These are phyloP conservation scores for Auriscalpium orientale DNA, from an alignment of 768 basidiomycete genomes.

Conservation along the genomic window DNA sequence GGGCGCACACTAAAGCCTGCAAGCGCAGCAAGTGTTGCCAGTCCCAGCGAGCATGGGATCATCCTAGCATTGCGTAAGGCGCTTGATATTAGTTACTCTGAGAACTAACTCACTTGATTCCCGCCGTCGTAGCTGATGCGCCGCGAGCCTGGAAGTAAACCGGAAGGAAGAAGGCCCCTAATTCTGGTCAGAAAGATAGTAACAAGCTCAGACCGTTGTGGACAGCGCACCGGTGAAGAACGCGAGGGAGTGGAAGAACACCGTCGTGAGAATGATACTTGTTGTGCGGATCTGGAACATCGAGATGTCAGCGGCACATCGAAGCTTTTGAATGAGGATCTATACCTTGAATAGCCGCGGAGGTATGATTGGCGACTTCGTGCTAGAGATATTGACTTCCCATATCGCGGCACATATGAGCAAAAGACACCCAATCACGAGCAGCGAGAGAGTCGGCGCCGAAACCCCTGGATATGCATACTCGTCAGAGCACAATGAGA, in stretches of 20 bases:
- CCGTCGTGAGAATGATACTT: conserved; percentile 21
- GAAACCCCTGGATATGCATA: conserved; percentile 18
- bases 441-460: conserved; percentile 28
- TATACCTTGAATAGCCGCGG: conserved; percentile 30
- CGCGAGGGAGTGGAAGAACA: conserved; percentile 27
- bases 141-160: conserved; percentile 37
- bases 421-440: conserved; percentile 27
- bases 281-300: conserved; percentile 30
- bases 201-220: neutral
- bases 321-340: neutral
- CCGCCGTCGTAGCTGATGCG: conserved; percentile 26
- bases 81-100: neutral
- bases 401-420: conserved; percentile 26
- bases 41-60: conserved; percentile 27
- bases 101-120: conserved; percentile 21
- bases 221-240: conserved; percentile 26
- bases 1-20: conserved; percentile 21
- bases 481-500: neutral
- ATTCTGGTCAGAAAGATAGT: neutral
- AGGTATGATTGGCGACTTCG: conserved; percentile 30
- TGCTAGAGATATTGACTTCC: conserved; percentile 23
- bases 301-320: too few relatives aligned
- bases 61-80: conserved; percentile 17
- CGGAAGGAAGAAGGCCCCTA: conserved; percentile 29
- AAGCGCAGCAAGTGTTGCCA: conserved; percentile 15